phyloP scores from a whole-genome alignment of 2,329 filamentous ascomycete species.

The Colletotrichum paranaense region DNA sequence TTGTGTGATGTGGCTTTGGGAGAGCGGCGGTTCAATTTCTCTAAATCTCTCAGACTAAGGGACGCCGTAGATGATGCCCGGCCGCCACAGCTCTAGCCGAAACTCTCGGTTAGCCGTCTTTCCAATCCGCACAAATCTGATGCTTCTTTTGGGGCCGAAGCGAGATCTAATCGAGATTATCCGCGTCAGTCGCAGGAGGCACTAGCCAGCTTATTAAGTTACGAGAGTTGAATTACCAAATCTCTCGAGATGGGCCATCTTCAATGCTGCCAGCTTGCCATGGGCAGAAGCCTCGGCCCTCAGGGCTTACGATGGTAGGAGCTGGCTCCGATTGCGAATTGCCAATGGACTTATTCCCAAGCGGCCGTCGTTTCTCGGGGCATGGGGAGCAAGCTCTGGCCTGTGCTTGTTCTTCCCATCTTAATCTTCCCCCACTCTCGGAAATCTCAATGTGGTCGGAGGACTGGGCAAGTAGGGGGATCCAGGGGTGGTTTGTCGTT shows the following conservation, averaged over 20 bases:
- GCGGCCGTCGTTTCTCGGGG: constrained; percentile 9
- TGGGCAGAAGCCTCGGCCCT: neutral
- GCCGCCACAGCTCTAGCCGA: constrained; percentile 21
- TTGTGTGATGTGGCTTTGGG: constrained; percentile 4
- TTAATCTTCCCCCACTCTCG: constrained; percentile 21
- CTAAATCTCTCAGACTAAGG: neutral
- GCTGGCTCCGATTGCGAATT: constrained; percentile 27
- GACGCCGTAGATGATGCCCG: neutral
- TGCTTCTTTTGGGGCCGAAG: neutral
- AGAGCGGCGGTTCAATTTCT: neutral
- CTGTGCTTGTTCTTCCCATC: constrained; percentile 12
- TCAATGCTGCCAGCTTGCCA: constrained; percentile 8
- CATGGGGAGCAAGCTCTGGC: constrained; percentile 1
- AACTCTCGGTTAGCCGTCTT: constrained; percentile 23
- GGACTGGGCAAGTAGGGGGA: constrained; percentile 6
- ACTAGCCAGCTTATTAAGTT: neutral
- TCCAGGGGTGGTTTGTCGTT: constrained; percentile 17
- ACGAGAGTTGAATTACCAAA: constrained; percentile 17
- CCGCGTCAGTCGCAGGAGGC: neutral
- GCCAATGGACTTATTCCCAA: constrained; percentile 10
- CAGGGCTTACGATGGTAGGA: constrained; percentile 4
- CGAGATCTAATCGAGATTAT: constrained; percentile 24
- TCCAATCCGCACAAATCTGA: constrained; percentile 12
- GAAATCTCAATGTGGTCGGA: constrained; percentile 22
- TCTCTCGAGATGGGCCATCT: constrained; percentile 4